These are phyloP conservation scores for Metschnikowia lunata DNA, from an alignment of 805 yeast species.

Conservation along the genomic window DNA sequence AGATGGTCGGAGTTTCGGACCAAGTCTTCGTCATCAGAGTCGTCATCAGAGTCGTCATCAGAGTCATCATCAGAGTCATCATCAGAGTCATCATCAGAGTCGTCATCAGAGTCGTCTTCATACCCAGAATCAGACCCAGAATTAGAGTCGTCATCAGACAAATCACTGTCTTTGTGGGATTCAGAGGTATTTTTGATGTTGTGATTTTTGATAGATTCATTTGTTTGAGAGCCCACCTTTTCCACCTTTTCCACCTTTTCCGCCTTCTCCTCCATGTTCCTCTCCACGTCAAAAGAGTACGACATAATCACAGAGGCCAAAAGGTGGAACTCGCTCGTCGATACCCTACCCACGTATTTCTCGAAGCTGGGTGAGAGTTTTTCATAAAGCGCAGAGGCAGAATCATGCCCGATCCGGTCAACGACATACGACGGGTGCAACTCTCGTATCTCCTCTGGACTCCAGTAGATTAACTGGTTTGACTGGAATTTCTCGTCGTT, in stretches of 20 bases:
- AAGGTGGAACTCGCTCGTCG: constrained; percentile 58
- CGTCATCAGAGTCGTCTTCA: too few relatives aligned
- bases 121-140: neutral
- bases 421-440: constrained; percentile 70
- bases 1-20: constrained; percentile 33
- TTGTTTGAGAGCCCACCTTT: too few relatives aligned
- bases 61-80: neutral
- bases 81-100: neutral
- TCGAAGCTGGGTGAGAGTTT: constrained; percentile 6
- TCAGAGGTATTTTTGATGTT: too few relatives aligned
- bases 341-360: constrained; percentile 15
- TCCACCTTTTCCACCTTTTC: too few relatives aligned
- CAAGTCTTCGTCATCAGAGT: constrained; percentile 1
- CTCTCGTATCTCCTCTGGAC: constrained; percentile 47
- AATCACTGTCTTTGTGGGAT: too few relatives aligned
- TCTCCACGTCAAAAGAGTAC: constrained; percentile 76
- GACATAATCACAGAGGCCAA: constrained; percentile 83
- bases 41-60: neutral
- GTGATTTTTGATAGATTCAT: too few relatives aligned
- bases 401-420: constrained; percentile 63
- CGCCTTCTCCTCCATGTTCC: constrained; percentile 27
- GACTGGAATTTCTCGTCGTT: constrained; percentile 34
- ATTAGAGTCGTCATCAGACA: neutral
- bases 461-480: constrained; percentile 80
- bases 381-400: constrained; percentile 58